Evolutionary conservation across 352 stramenopile genomes (phyloP), one percentile per base, ranked within the genome.

Genomic region (Globisporangium radiosum): DNA sequence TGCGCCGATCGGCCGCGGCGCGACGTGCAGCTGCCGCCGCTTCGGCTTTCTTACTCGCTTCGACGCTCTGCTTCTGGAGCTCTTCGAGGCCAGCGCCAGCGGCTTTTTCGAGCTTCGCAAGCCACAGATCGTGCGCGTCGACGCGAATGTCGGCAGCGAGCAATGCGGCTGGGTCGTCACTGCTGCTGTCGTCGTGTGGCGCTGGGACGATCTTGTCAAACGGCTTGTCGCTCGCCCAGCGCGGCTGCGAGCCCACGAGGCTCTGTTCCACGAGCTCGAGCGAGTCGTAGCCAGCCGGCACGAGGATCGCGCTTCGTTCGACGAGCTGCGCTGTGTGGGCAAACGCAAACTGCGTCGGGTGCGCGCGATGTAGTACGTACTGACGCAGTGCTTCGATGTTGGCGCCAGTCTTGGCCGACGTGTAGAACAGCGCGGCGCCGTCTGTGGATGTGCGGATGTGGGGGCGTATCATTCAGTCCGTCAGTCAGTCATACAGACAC

Each of bases 61-160:
- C 85, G 11, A 94, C 76, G 42, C 81, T 92, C 61, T 91, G 81
- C 59, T 91, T 92, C 67, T 94, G 85, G 25, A 94, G 54, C 48
- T 94, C 82, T 49, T 90, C 81, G 0, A 94, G 63, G 14, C 81
- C 85, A 3, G 85, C 78, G 6, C 85, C 85, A 14, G 85, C 85
- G 11, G 81, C 82, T 37, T 88, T 88, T 59, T 94, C 85, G 9
- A 94, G 64, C 45, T 92, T 94, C 44, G 90, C 80, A 4, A 94
- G 72, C 85, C 85, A 94, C 43, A 74, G 65, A 25, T 92, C 80
- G 55, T 94, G 83, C 2, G 54, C 63, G 54, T 94, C 81, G 39
- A 91, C 63, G 54, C 76, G 73, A 33, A 90, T 70, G 40, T 91
- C 85, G 42, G 66, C 62, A 17, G 72, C 62, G 25, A 73, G 64